phyloP scores from a whole-genome alignment of 768 basidiomycete genomes.

The Auricularia sp. region DNA sequence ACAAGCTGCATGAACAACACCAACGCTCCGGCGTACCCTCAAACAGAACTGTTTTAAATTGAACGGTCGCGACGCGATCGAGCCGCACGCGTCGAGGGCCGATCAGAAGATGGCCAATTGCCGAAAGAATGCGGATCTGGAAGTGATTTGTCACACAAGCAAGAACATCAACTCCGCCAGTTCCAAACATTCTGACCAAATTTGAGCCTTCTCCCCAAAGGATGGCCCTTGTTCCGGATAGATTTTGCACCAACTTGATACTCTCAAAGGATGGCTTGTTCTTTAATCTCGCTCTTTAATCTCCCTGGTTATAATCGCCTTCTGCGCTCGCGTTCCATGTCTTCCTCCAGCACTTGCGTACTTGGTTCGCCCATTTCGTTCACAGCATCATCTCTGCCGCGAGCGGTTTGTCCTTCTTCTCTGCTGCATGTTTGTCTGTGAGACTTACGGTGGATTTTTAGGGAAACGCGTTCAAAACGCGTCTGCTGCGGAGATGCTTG shows the following conservation, averaged over 20 bases:
- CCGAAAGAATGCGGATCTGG: too few species aligned
- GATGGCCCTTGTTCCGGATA: not conserved
- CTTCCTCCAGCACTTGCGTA: not conserved
- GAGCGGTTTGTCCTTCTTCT: not conserved
- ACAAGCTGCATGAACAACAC: too few species aligned
- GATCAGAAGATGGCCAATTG: too few species aligned
- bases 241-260: too few species aligned
- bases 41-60: not conserved
- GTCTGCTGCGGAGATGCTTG: not conserved
- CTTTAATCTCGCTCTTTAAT: not conserved
- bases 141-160: too few species aligned
- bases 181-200: too few species aligned
- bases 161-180: not conserved
- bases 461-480: not conserved
- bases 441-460: not conserved
- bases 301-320: not conserved
- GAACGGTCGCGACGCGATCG: not conserved
- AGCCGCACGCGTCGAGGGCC: not conserved
- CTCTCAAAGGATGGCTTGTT: too few species aligned
- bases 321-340: not conserved
- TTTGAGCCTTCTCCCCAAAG: not conserved
- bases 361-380: not conserved
- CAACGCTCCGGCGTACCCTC: too few species aligned
- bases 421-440: not conserved
- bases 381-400: not conserved